Conservation (phyloP, 2,329 filamentous ascomycete species). For the Aotearoamyces nothofagi region DNA sequence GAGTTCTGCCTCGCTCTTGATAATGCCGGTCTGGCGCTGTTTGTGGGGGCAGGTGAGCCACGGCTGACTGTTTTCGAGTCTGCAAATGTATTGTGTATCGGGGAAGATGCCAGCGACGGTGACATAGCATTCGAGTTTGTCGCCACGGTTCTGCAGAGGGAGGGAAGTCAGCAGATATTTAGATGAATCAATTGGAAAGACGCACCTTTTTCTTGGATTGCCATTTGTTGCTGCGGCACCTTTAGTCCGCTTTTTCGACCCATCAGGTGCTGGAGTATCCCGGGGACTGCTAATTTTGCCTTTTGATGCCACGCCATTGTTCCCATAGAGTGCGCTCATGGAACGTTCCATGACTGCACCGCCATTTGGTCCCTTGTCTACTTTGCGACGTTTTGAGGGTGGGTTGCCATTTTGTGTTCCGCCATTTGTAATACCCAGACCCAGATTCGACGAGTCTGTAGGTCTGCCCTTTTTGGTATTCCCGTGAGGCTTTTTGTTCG, state of each 20-base stretch:
- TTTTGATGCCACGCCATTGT: slow-evolving; percentile 32
- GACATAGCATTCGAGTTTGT: slow-evolving; percentile 32
- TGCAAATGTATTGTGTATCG: slow-evolving; percentile 52
- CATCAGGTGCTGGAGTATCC: slow-evolving; percentile 52
- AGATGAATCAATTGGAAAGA: no score
- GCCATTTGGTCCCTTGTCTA: slow-evolving; percentile 48
- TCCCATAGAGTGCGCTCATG: slow-evolving; percentile 41
- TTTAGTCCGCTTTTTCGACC: slow-evolving; percentile 55
- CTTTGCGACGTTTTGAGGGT: slow-evolving; percentile 63
- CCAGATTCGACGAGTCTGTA: slow-evolving; percentile 35
- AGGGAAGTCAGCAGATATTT: no score
- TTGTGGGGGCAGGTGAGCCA: slow-evolving; percentile 43
- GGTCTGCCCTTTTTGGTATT: slow-evolving; percentile 48
- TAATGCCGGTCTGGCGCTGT: slow-evolving; percentile 44
- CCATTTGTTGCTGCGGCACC: slow-evolving; percentile 48
- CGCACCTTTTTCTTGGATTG: slow-evolving; percentile 49
- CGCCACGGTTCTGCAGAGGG: no score
- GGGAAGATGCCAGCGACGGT: slow-evolving; percentile 60
- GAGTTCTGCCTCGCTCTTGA: slow-evolving; percentile 66
- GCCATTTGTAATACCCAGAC: slow-evolving; percentile 50
- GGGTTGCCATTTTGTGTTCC: slow-evolving; percentile 32
- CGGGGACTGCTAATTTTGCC: slow-evolving; percentile 48
- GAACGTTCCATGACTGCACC: slow-evolving; percentile 48
- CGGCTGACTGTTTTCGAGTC: slow-evolving; percentile 37
- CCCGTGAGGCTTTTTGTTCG: slow-evolving; percentile 45